phyloP scores from a whole-genome alignment of 1,139 yeast species.

The Pichia terricola region DNA sequence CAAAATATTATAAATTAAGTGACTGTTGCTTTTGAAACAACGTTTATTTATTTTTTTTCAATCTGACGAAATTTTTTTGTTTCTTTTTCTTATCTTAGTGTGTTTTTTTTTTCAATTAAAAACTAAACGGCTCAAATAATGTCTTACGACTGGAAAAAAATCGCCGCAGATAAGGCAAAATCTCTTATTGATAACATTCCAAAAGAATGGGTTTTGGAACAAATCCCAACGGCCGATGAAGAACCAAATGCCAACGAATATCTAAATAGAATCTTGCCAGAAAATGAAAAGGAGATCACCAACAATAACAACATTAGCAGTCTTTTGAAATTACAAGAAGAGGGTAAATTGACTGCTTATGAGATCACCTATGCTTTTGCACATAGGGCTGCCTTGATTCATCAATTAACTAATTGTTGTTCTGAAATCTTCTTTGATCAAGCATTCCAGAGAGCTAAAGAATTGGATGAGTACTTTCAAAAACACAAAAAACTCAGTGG shows the following conservation, averaged over 20 bases:
- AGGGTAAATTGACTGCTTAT: constrained; percentile 33
- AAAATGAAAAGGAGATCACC: constrained; percentile 19
- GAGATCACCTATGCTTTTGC: constrained; percentile 42
- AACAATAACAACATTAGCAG: constrained; percentile 6
- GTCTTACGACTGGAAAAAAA: background rate
- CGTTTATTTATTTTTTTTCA: no score
- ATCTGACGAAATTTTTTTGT: no score
- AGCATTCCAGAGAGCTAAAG: constrained; percentile 35
- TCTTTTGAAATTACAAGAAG: constrained; percentile 8
- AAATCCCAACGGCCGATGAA: constrained; percentile 21
- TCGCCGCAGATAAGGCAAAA: constrained; percentile 12
- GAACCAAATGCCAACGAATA: constrained; percentile 15
- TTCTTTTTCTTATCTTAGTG: no score
- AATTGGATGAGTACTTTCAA: constrained; percentile 33
- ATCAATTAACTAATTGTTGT: constrained; percentile 43
- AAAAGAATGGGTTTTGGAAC: constrained; percentile 20
- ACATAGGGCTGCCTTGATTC: constrained; percentile 49
- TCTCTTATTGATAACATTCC: constrained; percentile 21
- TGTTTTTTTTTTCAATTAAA: no score
- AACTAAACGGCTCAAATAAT: no score
- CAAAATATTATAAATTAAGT: no score
- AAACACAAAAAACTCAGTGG: constrained; percentile 34
- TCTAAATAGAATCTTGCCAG: constrained; percentile 25
- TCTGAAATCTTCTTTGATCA: constrained; percentile 32
- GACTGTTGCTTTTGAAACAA: no score